A percentile compares a stretch with the other conserved stretches of the same genome.
Conservation (phyloP, 192 early-diverging fungal species). For the Kappamyces sp. region DNA sequence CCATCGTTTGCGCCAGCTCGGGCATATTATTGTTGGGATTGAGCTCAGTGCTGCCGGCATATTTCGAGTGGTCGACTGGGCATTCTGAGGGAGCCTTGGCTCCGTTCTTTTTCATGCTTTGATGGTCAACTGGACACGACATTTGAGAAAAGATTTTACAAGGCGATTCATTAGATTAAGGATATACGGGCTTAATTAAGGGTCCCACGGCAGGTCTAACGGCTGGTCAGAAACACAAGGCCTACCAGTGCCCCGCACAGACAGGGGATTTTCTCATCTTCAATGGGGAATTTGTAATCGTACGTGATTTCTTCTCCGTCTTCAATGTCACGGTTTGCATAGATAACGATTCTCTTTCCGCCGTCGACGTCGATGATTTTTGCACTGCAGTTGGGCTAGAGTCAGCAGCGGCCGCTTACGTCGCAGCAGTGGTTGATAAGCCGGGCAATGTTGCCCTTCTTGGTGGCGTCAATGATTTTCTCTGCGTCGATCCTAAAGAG, state of each 20-base stretch:
- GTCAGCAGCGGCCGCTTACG: constrained; percentile 42
- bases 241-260: constrained; percentile 73
- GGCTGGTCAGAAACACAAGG: constrained; percentile 3
- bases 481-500: constrained; percentile 95
- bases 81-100: constrained; percentile 7
- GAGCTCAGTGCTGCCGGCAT: constrained; percentile 23
- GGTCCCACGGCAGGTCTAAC: constrained; percentile 64
- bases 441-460: constrained; percentile 92
- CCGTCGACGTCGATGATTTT: constrained; percentile 89
- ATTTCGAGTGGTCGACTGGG: constrained; percentile 25
- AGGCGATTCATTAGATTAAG: background rate
- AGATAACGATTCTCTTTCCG: constrained; percentile 95
- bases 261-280: constrained; percentile 96
- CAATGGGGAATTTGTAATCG: constrained; percentile 95
- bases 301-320: constrained; percentile 98
- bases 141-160: constrained; percentile 4
- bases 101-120: constrained; percentile 6
- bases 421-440: constrained; percentile 99
- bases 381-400: constrained; percentile 94
- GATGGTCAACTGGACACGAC: constrained; percentile 39
- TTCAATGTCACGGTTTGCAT: constrained; percentile 89
- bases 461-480: constrained; percentile 94
- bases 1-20: constrained; percentile 58
- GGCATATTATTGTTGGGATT: constrained; percentile 94
- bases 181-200: constrained; percentile 48